Evolutionary conservation across 768 basidiomycete species (phyloP).

Genomic region (Dioszegia crocea): DNA sequence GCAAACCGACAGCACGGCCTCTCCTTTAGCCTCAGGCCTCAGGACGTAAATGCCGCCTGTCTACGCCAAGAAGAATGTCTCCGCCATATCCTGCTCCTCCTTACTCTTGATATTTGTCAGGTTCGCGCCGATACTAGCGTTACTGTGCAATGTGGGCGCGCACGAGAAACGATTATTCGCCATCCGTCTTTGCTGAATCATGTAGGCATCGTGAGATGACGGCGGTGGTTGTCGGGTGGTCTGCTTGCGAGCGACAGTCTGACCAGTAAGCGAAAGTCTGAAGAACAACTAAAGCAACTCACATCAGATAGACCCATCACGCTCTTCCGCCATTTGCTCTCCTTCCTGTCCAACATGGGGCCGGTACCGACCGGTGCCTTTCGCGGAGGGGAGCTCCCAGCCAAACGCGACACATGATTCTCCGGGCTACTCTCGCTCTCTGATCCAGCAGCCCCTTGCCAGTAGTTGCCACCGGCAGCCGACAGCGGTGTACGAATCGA

Average conservation of each 20-base stretch:
- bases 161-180: constrained; percentile 30
- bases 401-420: background rate
- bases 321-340: constrained; percentile 29
- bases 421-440: constrained; percentile 8
- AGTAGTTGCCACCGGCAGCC: background rate
- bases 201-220: constrained; percentile 34
- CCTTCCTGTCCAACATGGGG: constrained; percentile 11
- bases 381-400: constrained; percentile 2
- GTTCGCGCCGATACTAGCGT: constrained; percentile 22
- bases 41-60: too few relatives aligned
- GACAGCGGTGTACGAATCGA: constrained; percentile 3
- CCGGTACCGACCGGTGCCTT: background rate
- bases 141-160: constrained; percentile 31
- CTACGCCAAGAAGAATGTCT: constrained; percentile 44
- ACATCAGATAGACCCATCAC: constrained; percentile 33
- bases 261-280: background rate
- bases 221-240: constrained; percentile 19
- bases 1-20: too few relatives aligned
- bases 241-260: background rate
- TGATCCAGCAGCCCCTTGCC: background rate
- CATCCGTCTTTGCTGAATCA: constrained; percentile 25
- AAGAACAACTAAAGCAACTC: constrained; percentile 10
- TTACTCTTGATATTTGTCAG: constrained; percentile 23
- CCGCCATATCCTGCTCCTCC: constrained; percentile 35
- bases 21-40: too few relatives aligned